These are phyloP conservation scores for Plasmopara viticola DNA, from an alignment of 352 stramenopile genomes.

Conservation along the genomic window DNA sequence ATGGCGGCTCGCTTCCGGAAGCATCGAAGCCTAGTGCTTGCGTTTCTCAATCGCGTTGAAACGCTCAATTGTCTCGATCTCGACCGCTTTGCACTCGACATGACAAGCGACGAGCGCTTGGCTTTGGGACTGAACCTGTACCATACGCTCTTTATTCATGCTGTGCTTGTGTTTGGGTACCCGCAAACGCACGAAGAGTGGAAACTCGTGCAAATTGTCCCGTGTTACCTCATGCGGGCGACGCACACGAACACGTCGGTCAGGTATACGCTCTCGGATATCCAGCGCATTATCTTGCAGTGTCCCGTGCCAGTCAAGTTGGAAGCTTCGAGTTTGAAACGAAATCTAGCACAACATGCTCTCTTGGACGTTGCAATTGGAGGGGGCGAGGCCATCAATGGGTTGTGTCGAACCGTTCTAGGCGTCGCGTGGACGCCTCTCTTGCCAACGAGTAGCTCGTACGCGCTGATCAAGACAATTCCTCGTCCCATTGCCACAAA, in stretches of 20 bases:
- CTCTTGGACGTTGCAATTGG: slow-evolving; percentile 29
- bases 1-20: slow-evolving; percentile 13
- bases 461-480: slow-evolving; percentile 16
- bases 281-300: slow-evolving; percentile 84
- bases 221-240: slow-evolving; percentile 36
- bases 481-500: slow-evolving; percentile 25
- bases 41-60: slow-evolving; percentile 50
- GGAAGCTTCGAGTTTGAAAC: slow-evolving; percentile 19
- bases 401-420: slow-evolving; percentile 15
- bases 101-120: slow-evolving; percentile 28
- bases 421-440: slow-evolving; percentile 21
- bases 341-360: slow-evolving; percentile 18
- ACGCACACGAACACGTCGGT: slow-evolving; percentile 12
- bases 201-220: slow-evolving; percentile 60
- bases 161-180: slow-evolving; percentile 33
- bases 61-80: slow-evolving; percentile 37
- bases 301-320: slow-evolving; percentile 32
- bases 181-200: slow-evolving; percentile 60
- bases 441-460: slow-evolving; percentile 36
- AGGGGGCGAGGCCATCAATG: slow-evolving; percentile 19
- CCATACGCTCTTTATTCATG: slow-evolving; percentile 85
- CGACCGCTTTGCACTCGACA: slow-evolving; percentile 8
- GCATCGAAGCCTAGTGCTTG: slow-evolving; percentile 21
- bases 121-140: slow-evolving; percentile 89
- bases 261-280: slow-evolving; percentile 61